A percentile compares a stretch with the other conserved stretches of the same genome.
Conservation (phyloP, 2,329 filamentous ascomycete species). For the Amauroascus niger region DNA sequence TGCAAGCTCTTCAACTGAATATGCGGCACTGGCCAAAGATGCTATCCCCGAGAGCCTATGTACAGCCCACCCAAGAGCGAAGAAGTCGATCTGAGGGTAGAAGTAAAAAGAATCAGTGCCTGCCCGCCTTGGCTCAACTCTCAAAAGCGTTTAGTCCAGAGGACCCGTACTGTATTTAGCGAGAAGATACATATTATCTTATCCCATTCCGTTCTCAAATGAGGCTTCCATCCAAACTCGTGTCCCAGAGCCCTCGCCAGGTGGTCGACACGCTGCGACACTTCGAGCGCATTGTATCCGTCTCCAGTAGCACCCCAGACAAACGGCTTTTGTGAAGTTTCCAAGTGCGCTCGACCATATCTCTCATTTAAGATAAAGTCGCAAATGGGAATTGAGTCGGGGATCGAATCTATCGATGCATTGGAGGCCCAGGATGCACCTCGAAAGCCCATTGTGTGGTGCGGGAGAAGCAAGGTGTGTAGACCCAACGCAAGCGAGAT, state of each 20-base stretch:
- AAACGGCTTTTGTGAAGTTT: conserved; percentile 55
- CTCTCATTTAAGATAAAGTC: conserved; percentile 62
- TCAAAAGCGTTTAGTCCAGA: neutral
- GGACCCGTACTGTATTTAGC: conserved; percentile 53
- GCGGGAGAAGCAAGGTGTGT: neutral
- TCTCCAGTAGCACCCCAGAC: conserved; percentile 60
- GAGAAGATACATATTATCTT: conserved; percentile 61
- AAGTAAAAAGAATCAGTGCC: neutral
- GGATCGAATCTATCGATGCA: conserved; percentile 42
- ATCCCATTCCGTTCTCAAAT: conserved; percentile 59
- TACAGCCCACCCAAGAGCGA: conserved; percentile 56
- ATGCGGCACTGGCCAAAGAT: conserved; percentile 59
- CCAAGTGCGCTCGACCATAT: conserved; percentile 52
- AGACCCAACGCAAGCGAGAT: too few species aligned
- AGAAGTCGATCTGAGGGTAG: conserved; percentile 52
- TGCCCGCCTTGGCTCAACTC: neutral
- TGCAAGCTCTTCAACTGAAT: conserved; percentile 53
- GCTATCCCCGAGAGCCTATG: conserved; percentile 61
- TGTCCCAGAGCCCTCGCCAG: conserved; percentile 54
- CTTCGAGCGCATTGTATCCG: conserved; percentile 48
- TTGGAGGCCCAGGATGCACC: conserved; percentile 28
- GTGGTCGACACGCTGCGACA: conserved; percentile 50
- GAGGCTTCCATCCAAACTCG: conserved; percentile 53
- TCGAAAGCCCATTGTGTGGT: conserved; percentile 28
- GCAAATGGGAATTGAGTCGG: conserved; percentile 58